These are phyloP conservation scores for Suillus cothurnatus DNA, from an alignment of 768 basidiomycete species.

Conservation along the genomic window DNA sequence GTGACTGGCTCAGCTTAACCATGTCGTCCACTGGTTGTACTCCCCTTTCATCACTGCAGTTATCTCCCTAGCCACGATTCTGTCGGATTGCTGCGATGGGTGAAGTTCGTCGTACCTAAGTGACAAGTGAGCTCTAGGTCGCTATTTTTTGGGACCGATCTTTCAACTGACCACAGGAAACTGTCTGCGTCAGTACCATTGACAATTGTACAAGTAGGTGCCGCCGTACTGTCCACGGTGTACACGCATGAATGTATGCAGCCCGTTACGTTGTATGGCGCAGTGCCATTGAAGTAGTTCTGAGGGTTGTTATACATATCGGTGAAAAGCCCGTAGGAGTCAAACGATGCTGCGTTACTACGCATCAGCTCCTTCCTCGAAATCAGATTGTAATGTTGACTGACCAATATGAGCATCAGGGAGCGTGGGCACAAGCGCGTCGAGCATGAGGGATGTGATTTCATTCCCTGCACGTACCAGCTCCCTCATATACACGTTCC, in stretches of 20 bases:
- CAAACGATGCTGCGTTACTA: slow-evolving; percentile 51
- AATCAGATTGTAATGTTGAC: slow-evolving; percentile 13
- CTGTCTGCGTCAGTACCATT: slow-evolving; percentile 50
- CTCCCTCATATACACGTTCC: slow-evolving; percentile 58
- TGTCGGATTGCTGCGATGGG: slow-evolving; percentile 58
- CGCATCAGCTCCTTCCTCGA: background rate
- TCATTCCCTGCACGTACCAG: slow-evolving; percentile 53
- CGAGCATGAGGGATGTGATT: slow-evolving; percentile 52
- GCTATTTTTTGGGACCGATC: background rate
- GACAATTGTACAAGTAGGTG: slow-evolving; percentile 36
- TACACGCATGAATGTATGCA: slow-evolving; percentile 51
- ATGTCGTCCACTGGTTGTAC: slow-evolving; percentile 48
- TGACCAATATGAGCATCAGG: slow-evolving; percentile 60
- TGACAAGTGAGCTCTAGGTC: background rate
- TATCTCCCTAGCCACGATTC: slow-evolving; percentile 55
- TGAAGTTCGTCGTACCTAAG: slow-evolving; percentile 53
- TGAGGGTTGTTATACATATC: slow-evolving; percentile 57
- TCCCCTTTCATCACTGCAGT: slow-evolving; percentile 47
- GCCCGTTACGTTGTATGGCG: slow-evolving; percentile 59
- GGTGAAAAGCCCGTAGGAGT: slow-evolving; percentile 60
- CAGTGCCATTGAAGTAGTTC: slow-evolving; percentile 64
- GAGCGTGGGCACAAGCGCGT: slow-evolving; percentile 48
- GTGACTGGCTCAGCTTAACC: slow-evolving; percentile 42
- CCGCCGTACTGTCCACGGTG: slow-evolving; percentile 23
- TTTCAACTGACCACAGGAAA: slow-evolving; percentile 53